Conservation (phyloP, 768 basidiomycete species). For the Multifurca ochricompacta region DNA sequence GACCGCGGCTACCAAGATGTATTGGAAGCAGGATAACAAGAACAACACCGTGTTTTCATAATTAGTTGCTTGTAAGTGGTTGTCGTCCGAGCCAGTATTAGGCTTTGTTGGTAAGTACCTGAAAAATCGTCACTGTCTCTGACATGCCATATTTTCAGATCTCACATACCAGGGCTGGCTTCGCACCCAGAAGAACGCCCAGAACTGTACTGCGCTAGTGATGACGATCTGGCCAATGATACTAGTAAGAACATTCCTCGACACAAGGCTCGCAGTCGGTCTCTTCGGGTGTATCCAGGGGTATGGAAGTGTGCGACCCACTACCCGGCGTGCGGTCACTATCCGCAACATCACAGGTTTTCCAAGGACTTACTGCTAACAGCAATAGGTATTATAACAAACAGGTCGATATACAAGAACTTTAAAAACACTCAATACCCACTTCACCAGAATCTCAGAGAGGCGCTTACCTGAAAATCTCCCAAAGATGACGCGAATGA, state of each 20-base stretch:
- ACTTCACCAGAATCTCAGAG: not conserved
- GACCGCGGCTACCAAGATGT: conserved; percentile 92
- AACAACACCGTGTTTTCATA: conserved; percentile 92
- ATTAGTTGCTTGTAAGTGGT: conserved; percentile 76
- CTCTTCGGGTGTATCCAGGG: conserved; percentile 80
- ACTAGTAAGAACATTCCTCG: conserved; percentile 88
- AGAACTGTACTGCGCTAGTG: conserved; percentile 73
- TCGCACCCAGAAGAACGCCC: conserved; percentile 87
- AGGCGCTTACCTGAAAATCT: conserved; percentile 81
- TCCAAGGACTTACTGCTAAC: conserved; percentile 69
- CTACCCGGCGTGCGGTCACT: conserved; percentile 35
- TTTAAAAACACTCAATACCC: conserved; percentile 27
- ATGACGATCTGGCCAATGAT: conserved; percentile 89
- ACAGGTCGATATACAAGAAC: conserved; percentile 97
- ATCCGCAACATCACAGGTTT: conserved; percentile 10
- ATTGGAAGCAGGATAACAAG: conserved; percentile 95
- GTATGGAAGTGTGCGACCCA: conserved; percentile 92
- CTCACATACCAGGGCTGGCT: conserved; percentile 67
- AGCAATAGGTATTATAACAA: conserved; percentile 96
- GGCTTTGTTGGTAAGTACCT: conserved; percentile 28
- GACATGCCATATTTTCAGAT: not conserved
- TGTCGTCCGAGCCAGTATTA: conserved; percentile 33
- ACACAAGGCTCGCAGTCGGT: conserved; percentile 92
- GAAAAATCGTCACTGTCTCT: not conserved
- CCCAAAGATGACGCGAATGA: conserved; percentile 94